Percentiles rank a stretch among this genome's conserved stretches.
Conservation (phyloP, 768 basidiomycete genomes). For the Mycena rosella region DNA sequence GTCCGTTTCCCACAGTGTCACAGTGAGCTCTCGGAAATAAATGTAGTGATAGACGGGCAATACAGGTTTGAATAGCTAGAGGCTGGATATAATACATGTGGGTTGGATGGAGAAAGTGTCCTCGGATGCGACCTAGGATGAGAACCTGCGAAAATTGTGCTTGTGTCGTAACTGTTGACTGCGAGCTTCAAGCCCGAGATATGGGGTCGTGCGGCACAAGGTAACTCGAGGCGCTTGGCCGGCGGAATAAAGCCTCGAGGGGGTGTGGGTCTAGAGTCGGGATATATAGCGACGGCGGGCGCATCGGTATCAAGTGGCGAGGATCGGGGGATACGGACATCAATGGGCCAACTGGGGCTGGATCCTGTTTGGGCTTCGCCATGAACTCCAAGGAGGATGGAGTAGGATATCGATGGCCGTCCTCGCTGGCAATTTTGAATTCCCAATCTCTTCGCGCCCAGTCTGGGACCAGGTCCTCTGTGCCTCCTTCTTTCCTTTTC, state of each 20-base stretch:
- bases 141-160: not conserved
- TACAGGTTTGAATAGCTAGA: not conserved
- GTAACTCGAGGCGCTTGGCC: constrained; percentile 45
- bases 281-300: constrained; percentile 39
- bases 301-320: constrained; percentile 32
- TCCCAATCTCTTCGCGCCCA: constrained; percentile 75
- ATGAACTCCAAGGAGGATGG: constrained; percentile 55
- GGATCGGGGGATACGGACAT: constrained; percentile 35
- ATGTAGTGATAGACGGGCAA: not conserved
- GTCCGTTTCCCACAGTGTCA: too few species aligned
- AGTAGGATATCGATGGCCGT: constrained; percentile 63
- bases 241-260: constrained; percentile 50
- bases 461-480: constrained; percentile 74
- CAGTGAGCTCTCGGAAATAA: not conserved
- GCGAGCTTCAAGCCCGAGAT: constrained; percentile 1
- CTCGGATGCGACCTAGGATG: constrained; percentile 2
- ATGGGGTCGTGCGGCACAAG: constrained; percentile 13
- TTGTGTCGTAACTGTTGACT: not conserved
- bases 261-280: constrained; percentile 49
- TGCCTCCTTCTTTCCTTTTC: constrained; percentile 47
- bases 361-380: constrained; percentile 42
- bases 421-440: constrained; percentile 59
- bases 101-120: not conserved
- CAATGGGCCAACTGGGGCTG: constrained; percentile 8
- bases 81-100: constrained; percentile 12